A percentile compares a stretch with the other conserved stretches of the same genome.
phyloP scores from a whole-genome alignment of 1,139 yeast species.

The Candida buenavistaensis region DNA sequence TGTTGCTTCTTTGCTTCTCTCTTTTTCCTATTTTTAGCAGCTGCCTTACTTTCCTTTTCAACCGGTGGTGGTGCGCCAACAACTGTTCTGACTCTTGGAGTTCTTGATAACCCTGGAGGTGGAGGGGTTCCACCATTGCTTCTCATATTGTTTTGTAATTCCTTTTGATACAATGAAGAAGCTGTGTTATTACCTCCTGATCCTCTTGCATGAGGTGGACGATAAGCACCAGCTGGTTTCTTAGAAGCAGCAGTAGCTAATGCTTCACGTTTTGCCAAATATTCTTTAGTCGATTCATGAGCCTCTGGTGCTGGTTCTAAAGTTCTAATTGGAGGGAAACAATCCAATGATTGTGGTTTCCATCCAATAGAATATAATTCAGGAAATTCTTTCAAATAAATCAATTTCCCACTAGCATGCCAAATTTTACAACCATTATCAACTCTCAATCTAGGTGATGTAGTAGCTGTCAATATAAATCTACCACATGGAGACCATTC shows the following conservation, averaged over 20 bases:
- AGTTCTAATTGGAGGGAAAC: conserved; percentile 57
- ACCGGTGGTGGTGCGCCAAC: conserved; percentile 48
- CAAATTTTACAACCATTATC: conserved; percentile 94
- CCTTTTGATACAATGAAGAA: conserved; percentile 59
- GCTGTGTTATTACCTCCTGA: conserved; percentile 31
- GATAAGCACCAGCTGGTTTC: conserved; percentile 82
- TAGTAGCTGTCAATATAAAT: conserved; percentile 90
- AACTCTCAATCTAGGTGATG: conserved; percentile 94
- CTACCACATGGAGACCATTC: conserved; percentile 99
- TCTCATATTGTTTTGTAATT: conserved; percentile 36
- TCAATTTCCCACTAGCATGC: conserved; percentile 85
- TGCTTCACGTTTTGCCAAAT: conserved; percentile 44
- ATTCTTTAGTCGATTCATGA: conserved; percentile 66
- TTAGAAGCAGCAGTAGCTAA: conserved; percentile 38
- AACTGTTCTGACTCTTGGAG: conserved; percentile 32
- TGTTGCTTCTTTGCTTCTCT: conserved; percentile 62
- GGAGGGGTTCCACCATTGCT: conserved; percentile 22
- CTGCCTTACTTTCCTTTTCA: conserved; percentile 55
- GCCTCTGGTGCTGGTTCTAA: conserved; percentile 63
- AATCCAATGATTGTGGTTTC: conserved; percentile 71
- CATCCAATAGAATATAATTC: conserved; percentile 83
- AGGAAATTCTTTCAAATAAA: conserved; percentile 73
- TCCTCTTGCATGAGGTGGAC: conserved; percentile 93
- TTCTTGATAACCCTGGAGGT: conserved; percentile 17
- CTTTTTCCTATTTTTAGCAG: conserved; percentile 77